These are phyloP conservation scores for Venustampulla echinocandica DNA, from an alignment of 495 filamentous ascomycete genomes.

Conservation along the genomic window DNA sequence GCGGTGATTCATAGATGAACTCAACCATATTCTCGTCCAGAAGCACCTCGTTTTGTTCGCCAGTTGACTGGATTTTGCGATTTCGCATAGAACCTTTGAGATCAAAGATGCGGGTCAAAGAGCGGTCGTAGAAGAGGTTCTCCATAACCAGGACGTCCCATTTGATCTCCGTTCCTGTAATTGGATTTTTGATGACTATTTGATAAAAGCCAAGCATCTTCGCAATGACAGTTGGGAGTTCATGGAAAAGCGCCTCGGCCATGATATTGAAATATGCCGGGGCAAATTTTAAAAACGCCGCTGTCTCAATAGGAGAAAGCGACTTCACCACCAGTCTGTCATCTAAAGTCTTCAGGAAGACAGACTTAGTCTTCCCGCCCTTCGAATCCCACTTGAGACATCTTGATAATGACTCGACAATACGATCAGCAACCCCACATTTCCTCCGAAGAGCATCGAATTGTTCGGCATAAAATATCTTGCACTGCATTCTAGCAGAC, in stretches of 20 bases:
- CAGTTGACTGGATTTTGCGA: conserved; percentile 88
- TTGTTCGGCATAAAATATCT: conserved; percentile 95
- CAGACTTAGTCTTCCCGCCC: conserved; percentile 92
- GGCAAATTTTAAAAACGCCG: conserved; percentile 89
- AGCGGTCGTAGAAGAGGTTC: conserved; percentile 95
- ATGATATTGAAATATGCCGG: conserved; percentile 96
- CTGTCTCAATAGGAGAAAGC: conserved; percentile 79
- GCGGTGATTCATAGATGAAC: conserved; percentile 93
- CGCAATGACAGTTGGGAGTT: conserved; percentile 91
- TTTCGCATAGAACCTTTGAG: conserved; percentile 98
- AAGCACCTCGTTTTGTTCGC: conserved; percentile 90
- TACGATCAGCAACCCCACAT: conserved; percentile 85
- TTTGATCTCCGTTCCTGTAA: conserved; percentile 87
- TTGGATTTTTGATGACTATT: conserved; percentile 89
- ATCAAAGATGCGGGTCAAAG: conserved; percentile 88
- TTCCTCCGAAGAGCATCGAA: conserved; percentile 92
- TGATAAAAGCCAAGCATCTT: conserved; percentile 99
- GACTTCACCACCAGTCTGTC: conserved; percentile 83
- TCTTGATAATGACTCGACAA: conserved; percentile 88
- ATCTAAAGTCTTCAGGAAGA: conserved; percentile 96
- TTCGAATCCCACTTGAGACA: conserved; percentile 98
- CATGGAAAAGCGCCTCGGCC: conserved; percentile 91
- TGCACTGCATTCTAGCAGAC: conserved; percentile 88
- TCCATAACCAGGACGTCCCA: conserved; percentile 95
- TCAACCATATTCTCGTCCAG: conserved; percentile 99